A percentile compares a stretch with the other conserved stretches of the same genome.
Evolutionary conservation across 202 grass and related monocot species (phyloP).

Genomic region (Setaria italica): DNA sequence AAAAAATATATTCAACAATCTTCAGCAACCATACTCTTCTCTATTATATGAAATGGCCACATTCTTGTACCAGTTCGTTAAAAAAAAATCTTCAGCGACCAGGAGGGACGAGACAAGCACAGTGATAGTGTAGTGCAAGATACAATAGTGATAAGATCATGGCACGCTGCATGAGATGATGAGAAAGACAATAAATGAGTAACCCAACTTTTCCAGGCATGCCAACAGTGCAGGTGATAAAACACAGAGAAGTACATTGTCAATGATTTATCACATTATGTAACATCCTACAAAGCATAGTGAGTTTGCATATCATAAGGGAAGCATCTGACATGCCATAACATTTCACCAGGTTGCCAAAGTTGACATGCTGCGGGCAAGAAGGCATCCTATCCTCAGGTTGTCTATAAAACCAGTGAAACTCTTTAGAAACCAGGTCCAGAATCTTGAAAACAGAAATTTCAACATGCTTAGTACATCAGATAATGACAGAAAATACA

Average conservation of each 20-base stretch:
- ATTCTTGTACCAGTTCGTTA: too few species aligned
- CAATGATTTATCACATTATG: neutral
- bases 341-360: neutral
- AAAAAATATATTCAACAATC: neutral
- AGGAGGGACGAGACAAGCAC: too few species aligned
- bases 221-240: neutral
- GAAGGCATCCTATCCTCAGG: neutral
- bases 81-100: too few species aligned
- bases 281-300: neutral
- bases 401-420: neutral
- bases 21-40: too few species aligned
- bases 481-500: neutral
- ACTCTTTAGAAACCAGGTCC: neutral
- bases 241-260: neutral
- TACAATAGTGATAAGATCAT: neutral
- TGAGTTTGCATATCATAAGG: too few species aligned
- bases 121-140: neutral
- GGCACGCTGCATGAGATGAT: too few species aligned
- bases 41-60: too few species aligned
- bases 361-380: neutral
- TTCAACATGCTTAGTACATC: conserved; percentile 21
- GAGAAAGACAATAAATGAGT: neutral
- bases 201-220: neutral
- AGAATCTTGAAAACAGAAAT: conserved; percentile 31
- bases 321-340: neutral